These are phyloP conservation scores for Candida argentea DNA, from an alignment of 805 yeast genomes.

Conservation along the genomic window DNA sequence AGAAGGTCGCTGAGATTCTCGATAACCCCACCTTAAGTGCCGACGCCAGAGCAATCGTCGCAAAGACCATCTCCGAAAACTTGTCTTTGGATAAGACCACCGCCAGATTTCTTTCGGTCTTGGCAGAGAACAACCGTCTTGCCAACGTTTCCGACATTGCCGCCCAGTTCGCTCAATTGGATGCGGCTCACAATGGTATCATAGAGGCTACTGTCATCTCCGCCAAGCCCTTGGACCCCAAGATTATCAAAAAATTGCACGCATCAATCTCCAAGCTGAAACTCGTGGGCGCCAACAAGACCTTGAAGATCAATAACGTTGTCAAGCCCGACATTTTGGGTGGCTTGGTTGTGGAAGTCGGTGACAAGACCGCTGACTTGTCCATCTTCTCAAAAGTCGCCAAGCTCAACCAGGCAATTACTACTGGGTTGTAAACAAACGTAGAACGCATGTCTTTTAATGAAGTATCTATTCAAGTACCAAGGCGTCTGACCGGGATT, in stretches of 20 bases:
- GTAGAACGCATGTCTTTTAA: no score
- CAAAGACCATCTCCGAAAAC: constrained; percentile 42
- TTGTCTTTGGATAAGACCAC: constrained; percentile 57
- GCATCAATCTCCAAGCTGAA: constrained; percentile 66
- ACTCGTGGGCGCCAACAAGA: constrained; percentile 78
- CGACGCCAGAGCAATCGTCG: constrained; percentile 64
- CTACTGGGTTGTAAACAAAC: no score
- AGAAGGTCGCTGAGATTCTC: constrained; percentile 51
- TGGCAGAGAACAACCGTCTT: constrained; percentile 94
- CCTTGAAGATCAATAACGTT: constrained; percentile 71
- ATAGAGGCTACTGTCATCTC: constrained; percentile 91
- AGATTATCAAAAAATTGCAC: constrained; percentile 68
- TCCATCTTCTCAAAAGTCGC: constrained; percentile 76
- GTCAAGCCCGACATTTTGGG: constrained; percentile 90
- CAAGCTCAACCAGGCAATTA: constrained; percentile 84
- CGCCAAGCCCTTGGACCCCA: constrained; percentile 74
- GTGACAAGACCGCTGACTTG: constrained; percentile 93
- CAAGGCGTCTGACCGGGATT: no score
- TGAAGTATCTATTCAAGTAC: no score
- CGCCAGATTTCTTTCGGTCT: constrained; percentile 68
- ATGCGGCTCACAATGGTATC: constrained; percentile 84
- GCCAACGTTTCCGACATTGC: constrained; percentile 54
- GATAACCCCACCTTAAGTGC: constrained; percentile 76
- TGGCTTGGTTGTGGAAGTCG: constrained; percentile 92
- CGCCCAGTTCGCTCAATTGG: constrained; percentile 63